Conservation (phyloP, 202 grass and related monocot genomes). For the Carex arenaria region DNA sequence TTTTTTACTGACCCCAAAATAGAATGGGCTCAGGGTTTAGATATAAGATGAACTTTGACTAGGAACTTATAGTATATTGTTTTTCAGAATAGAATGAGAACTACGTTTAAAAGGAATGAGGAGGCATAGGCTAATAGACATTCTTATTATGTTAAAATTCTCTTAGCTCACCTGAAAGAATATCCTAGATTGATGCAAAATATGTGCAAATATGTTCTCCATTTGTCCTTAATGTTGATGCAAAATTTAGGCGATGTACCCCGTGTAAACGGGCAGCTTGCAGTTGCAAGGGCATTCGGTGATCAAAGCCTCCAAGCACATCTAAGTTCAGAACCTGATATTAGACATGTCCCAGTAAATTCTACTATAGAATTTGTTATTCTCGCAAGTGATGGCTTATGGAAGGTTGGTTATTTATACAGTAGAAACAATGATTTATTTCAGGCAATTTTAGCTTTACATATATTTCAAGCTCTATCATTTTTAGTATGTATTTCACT, state of each 20-base stretch:
- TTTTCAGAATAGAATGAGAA: background rate
- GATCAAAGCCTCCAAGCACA: slow-evolving; percentile 96
- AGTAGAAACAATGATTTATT: slow-evolving; percentile 2
- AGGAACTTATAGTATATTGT: background rate
- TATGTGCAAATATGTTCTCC: background rate
- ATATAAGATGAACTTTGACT: background rate
- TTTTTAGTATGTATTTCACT: background rate
- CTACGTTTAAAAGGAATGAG: background rate
- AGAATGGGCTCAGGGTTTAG: background rate
- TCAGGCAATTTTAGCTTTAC: background rate
- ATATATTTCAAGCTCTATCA: background rate
- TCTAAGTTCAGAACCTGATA: slow-evolving; percentile 94
- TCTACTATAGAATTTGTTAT: slow-evolving; percentile 81
- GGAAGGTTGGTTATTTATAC: slow-evolving; percentile 67
- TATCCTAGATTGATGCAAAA: background rate
- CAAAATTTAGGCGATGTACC: slow-evolving; percentile 78
- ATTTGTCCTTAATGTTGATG: slow-evolving; percentile 11
- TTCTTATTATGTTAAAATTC: background rate
- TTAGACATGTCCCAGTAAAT: slow-evolving; percentile 71
- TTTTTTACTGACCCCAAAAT: background rate
- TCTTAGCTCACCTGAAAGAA: background rate
- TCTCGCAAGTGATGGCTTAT: slow-evolving; percentile 96
- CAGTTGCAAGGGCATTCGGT: slow-evolving; percentile 97
- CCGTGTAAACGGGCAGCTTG: slow-evolving; percentile 95
- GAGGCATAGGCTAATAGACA: background rate